Evolutionary conservation across 768 basidiomycete genomes (phyloP).

Genomic region (Lactarius hatsudake): DNA sequence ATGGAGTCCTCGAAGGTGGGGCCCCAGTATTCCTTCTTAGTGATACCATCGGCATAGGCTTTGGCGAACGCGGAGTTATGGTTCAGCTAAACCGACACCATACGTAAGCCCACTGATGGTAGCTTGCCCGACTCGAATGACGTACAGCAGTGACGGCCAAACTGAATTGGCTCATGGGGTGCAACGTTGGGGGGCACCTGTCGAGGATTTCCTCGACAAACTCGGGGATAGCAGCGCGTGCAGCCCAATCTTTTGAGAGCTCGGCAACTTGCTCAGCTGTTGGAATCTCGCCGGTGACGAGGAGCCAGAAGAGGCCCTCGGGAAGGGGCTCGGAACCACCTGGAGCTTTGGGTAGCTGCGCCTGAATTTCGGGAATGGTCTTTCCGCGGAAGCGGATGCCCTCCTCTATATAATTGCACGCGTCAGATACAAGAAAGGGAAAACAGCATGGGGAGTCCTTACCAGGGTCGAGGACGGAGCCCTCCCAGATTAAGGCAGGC

Average conservation of each 20-base stretch:
- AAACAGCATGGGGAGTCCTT: constrained; percentile 29
- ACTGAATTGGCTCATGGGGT: constrained; percentile 99
- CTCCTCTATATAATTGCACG: constrained; percentile 56
- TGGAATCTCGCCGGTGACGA: constrained; percentile 92
- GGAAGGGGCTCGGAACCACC: constrained; percentile 89
- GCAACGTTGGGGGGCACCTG: constrained; percentile 87
- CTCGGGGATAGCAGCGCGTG: constrained; percentile 83
- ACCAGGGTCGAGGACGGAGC: constrained; percentile 94
- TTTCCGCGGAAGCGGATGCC: constrained; percentile 98
- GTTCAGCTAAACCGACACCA: constrained; percentile 55
- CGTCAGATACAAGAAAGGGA: constrained; percentile 18
- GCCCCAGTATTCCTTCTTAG: constrained; percentile 97
- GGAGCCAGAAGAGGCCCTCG: constrained; percentile 93
- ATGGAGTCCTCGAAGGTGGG: constrained; percentile 88
- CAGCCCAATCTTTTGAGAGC: constrained; percentile 93
- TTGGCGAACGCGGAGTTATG: constrained; percentile 97
- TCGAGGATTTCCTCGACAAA: constrained; percentile 98
- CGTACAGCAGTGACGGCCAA: constrained; percentile 89
- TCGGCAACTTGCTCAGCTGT: constrained; percentile 83
- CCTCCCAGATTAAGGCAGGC: constrained; percentile 97
- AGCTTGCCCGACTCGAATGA: constrained; percentile 19
- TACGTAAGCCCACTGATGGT: constrained; percentile 14
- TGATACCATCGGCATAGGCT: constrained; percentile 87
- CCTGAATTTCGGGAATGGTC: constrained; percentile 88
- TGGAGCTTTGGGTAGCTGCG: constrained; percentile 83